Percentiles rank a stretch among this genome's conserved stretches.
Evolutionary conservation across 2,329 filamentous ascomycete genomes (phyloP).

Genomic region (Xylaria digitata): DNA sequence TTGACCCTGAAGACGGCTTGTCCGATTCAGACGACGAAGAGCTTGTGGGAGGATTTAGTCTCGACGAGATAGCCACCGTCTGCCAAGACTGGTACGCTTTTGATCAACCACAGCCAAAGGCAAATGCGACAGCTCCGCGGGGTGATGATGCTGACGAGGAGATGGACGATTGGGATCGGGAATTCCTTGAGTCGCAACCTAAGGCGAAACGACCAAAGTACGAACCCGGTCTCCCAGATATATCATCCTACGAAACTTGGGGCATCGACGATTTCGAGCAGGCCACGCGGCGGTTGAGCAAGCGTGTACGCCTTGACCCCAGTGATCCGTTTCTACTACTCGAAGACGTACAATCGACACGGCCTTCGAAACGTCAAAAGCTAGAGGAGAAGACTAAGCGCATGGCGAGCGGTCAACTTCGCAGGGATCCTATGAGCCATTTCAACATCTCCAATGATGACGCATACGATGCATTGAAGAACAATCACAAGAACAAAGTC

Average conservation of each 20-base stretch:
- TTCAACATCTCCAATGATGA: conserved; percentile 98
- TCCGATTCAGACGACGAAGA: conserved; percentile 60
- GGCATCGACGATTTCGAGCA: conserved; percentile 84
- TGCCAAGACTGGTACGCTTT: conserved; percentile 86
- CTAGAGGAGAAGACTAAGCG: conserved; percentile 70
- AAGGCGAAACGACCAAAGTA: conserved; percentile 76
- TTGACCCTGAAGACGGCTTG: conserved; percentile 53
- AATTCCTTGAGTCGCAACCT: conserved; percentile 64
- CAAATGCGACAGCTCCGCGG: conserved; percentile 41
- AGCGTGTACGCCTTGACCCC: conserved; percentile 84
- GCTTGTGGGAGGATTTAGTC: conserved; percentile 77
- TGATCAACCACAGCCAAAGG: conserved; percentile 22
- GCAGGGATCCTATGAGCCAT: conserved; percentile 78
- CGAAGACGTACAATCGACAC: conserved; percentile 77
- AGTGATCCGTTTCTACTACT: conserved; percentile 89
- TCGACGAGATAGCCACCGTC: conserved; percentile 84
- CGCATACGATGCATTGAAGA: conserved; percentile 93
- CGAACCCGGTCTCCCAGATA: conserved; percentile 68
- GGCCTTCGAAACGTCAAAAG: conserved; percentile 69
- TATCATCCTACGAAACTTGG: conserved; percentile 71
- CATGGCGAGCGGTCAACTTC: conserved; percentile 75
- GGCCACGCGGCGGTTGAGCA: conserved; percentile 77
- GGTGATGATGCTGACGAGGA: conserved; percentile 59
- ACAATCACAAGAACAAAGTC: conserved; percentile 96
- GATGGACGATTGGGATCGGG: conserved; percentile 72